These are phyloP conservation scores for sunflower (Helianthus annuus) DNA, from an alignment of 129 eudicot species.

Conservation along the genomic window DNA sequence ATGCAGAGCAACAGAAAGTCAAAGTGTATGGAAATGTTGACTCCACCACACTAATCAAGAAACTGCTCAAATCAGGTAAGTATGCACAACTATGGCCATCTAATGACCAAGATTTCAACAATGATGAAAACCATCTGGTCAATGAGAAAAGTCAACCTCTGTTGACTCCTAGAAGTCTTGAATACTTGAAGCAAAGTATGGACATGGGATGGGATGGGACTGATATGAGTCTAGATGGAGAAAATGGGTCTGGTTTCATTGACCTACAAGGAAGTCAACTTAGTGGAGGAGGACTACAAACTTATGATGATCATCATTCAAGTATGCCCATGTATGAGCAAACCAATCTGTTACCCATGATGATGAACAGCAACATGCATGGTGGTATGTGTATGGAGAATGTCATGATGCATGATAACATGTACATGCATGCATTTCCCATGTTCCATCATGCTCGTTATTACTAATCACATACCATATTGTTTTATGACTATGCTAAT, in stretches of 20 bases:
- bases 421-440: slow-evolving; percentile 32
- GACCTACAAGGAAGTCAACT: slow-evolving; percentile 32
- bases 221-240: slow-evolving; percentile 23
- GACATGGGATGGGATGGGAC: slow-evolving; percentile 35
- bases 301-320: slow-evolving; percentile 27
- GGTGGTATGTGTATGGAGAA: slow-evolving; percentile 21
- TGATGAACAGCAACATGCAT: slow-evolving; percentile 31
- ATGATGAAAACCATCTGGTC: slow-evolving; percentile 25
- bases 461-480: slow-evolving; percentile 9
- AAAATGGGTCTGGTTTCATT: slow-evolving; percentile 19
- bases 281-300: slow-evolving; percentile 33
- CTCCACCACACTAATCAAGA: slow-evolving; percentile 53
- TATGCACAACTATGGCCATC: slow-evolving; percentile 64
- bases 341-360: slow-evolving; percentile 17
- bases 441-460: slow-evolving; percentile 28
- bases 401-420: slow-evolving; percentile 36
- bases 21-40: slow-evolving; percentile 69
- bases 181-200: slow-evolving; percentile 38
- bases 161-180: slow-evolving; percentile 34
- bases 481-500: background rate
- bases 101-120: slow-evolving; percentile 22
- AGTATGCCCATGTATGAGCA: slow-evolving; percentile 29
- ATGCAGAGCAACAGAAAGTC: slow-evolving; percentile 61
- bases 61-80: slow-evolving; percentile 67
- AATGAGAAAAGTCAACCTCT: slow-evolving; percentile 33